phyloP scores from a whole-genome alignment of 257 asterid species.

The Solanum etuberosum region DNA sequence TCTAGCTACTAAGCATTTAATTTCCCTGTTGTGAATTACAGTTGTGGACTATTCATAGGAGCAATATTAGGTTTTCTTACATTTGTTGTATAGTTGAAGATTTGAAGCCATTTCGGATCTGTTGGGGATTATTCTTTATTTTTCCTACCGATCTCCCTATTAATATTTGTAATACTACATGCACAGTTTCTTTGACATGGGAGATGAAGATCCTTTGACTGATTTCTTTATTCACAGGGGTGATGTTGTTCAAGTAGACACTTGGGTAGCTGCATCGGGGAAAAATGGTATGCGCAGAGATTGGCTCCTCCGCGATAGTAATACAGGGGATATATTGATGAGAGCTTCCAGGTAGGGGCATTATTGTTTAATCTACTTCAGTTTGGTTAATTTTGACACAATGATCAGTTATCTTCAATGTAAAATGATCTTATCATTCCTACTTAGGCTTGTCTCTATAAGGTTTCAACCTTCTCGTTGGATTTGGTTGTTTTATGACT shows the following conservation, averaged over 20 bases:
- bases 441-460: not conserved
- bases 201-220: constrained; percentile 1
- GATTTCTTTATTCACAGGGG: constrained; percentile 45
- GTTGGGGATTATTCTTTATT: not conserved
- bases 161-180: not conserved
- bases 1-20: not conserved
- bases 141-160: not conserved
- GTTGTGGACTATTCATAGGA: not conserved
- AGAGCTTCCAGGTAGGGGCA: constrained; percentile 76
- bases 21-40: not conserved
- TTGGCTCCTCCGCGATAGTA: constrained; percentile 81
- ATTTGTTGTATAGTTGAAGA: not conserved
- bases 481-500: not conserved
- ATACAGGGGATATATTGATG: constrained; percentile 67
- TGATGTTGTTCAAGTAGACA: constrained; percentile 92
- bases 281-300: constrained; percentile 99
- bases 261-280: constrained; percentile 96
- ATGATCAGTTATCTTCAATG: not conserved
- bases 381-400: not conserved
- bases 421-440: not conserved
- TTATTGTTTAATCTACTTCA: not conserved
- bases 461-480: not conserved
- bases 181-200: not conserved
- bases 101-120: not conserved
- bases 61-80: not conserved